Evolutionary conservation across 1,284 basidiomycete species (phyloP).

Genomic region (Exobasidium cylindrosporum): DNA sequence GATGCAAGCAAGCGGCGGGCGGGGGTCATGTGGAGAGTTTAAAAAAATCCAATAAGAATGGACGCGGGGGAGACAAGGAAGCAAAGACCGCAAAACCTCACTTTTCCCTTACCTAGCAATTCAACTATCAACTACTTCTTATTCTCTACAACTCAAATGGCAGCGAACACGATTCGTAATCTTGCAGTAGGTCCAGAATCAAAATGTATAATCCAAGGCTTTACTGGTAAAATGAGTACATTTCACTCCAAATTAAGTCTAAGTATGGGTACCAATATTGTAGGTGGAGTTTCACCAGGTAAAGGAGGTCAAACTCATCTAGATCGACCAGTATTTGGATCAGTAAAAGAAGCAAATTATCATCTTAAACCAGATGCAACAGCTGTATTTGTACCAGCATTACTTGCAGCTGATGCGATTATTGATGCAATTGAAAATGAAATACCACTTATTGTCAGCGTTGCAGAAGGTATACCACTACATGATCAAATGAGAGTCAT

Average conservation of each 20-base stretch:
- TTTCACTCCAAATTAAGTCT: constrained; percentile 34
- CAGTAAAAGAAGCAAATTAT: constrained; percentile 23
- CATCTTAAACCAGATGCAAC: constrained; percentile 29
- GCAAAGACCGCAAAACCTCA: no score
- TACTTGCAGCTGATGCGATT: constrained; percentile 35
- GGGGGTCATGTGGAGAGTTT: no score
- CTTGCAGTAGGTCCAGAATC: constrained; percentile 30
- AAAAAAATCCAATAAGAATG: no score
- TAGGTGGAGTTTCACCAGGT: constrained; percentile 32
- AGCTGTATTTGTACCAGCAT: constrained; percentile 40
- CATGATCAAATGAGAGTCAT: constrained; percentile 38
- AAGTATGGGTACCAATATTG: constrained; percentile 39
- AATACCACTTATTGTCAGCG: constrained; percentile 36
- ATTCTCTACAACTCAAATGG: no score
- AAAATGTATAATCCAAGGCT: constrained; percentile 40
- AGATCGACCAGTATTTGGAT: constrained; percentile 30
- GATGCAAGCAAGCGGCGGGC: no score
- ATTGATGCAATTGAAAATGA: constrained; percentile 41
- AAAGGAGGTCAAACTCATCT: constrained; percentile 32
- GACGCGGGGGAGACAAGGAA: no score
- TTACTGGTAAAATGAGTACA: constrained; percentile 36
- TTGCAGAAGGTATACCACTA: constrained; percentile 40
- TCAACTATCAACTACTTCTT: no score
- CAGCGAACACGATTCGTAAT: constrained; percentile 25
- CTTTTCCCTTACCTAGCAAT: no score